Percentiles rank a stretch among this genome's conserved stretches.
phyloP scores from a whole-genome alignment of 2,329 filamentous ascomycete genomes.

The Cadophora sp. region DNA sequence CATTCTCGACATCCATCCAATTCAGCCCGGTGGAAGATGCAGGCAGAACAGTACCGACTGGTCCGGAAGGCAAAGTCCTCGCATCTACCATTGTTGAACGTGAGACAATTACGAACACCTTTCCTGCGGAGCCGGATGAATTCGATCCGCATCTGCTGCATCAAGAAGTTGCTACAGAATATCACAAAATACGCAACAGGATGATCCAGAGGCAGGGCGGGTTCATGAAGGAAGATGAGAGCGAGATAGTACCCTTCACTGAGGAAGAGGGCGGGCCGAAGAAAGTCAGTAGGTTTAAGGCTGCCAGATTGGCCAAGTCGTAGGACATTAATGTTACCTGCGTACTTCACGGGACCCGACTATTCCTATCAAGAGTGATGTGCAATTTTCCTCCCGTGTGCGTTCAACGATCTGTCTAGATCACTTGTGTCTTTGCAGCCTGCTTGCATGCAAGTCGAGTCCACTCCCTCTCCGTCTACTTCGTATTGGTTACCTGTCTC shows the following conservation, averaged over 20 bases:
- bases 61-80: slow-evolving; percentile 56
- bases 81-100: slow-evolving; percentile 66
- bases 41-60: slow-evolving; percentile 39
- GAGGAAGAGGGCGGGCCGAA: slow-evolving; percentile 67
- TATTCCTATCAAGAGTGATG: not conserved
- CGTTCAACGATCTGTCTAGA: not conserved
- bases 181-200: slow-evolving; percentile 81
- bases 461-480: not conserved
- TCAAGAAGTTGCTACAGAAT: slow-evolving; percentile 81
- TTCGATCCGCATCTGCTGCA: slow-evolving; percentile 76
- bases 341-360: not conserved
- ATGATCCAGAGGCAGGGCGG: slow-evolving; percentile 86
- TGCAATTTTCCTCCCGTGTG: not conserved
- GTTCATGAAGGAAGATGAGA: slow-evolving; percentile 74
- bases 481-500: not conserved
- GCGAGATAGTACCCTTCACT: slow-evolving; percentile 69
- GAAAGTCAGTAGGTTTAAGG: slow-evolving; percentile 76
- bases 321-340: slow-evolving; percentile 42
- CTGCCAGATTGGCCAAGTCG: slow-evolving; percentile 65
- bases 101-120: slow-evolving; percentile 46
- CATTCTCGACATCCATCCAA: slow-evolving; percentile 38
- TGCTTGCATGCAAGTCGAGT: not conserved
- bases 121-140: slow-evolving; percentile 61
- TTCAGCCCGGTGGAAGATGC: slow-evolving; percentile 35
- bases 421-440: not conserved